Base-by-base conservation (phyloP, 768 basidiomycete species). In the Porphyrellus cyaneotinctus region DNA sequence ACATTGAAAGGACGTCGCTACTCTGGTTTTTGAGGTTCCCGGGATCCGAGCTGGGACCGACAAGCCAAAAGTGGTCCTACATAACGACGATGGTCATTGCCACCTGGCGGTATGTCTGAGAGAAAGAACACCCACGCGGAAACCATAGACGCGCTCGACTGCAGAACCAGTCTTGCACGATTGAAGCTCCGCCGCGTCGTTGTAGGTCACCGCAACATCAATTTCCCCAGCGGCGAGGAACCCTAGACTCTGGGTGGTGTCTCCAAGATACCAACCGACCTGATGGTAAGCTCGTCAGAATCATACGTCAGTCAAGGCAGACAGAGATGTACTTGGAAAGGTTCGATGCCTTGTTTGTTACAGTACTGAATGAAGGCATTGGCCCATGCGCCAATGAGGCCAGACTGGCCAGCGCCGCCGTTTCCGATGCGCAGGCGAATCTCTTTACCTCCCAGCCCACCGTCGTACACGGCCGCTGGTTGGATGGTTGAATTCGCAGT, bases 251-350 rank as follows among this genome's bases (percentile, higher is more conserved):
- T 80, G 70, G 0, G 80, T 82, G 7, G 79, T 81, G 57, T 82
- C 81, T 6, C 78, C 79, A 23, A 81, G 66, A 60, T 78, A 78
- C 81, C 81, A 82, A 10, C 70, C 80, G 22, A 82, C 73, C 80
- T 82, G 49, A 13, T 39, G 18, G 12, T 15, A 30, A 32, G 18
- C 18, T 33, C 22, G 33, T 47, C 36, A 35, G 26, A 31, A 6
- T 5, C 24, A 33, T 26, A 5, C 12, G 22, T 43, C 4, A 30
- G 8, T n/a, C 3, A 54, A 59, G 30, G 66, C 39, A 50, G 76
- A 13, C 9, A 31, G 9, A 12, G 30, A 43, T 26, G 28, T 18
- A 43, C 43, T 13, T 43, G 43, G 43, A 43, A 43, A 6, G 43
- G 43, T 18, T 28, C 28, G 17, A 43, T 31, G 11, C 43, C 43